A percentile compares a stretch with the other conserved stretches of the same genome.
These are phyloP conservation scores for Hymenoscyphus fructigenus DNA, from an alignment of 2,329 filamentous ascomycete genomes.

Conservation along the genomic window DNA sequence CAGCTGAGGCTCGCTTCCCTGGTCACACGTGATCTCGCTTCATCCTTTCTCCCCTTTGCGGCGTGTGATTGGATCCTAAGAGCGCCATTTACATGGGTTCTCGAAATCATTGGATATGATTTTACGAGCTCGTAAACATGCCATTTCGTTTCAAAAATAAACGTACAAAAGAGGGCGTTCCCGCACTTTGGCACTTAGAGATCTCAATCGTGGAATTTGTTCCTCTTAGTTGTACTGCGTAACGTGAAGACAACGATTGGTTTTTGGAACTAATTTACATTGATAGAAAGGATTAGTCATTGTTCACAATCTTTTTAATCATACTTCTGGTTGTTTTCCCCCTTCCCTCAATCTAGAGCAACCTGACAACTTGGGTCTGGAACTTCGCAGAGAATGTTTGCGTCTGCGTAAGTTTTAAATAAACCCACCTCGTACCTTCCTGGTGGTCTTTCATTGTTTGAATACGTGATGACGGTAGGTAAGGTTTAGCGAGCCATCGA, in stretches of 20 bases:
- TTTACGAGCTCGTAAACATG: background rate
- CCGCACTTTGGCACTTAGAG: background rate
- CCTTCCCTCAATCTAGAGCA: no score
- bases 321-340: background rate
- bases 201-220: background rate
- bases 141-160: background rate
- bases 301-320: background rate
- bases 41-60: no score
- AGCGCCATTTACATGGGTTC: background rate
- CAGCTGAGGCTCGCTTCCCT: background rate
- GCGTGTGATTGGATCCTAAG: background rate
- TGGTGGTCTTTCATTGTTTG: background rate
- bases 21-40: background rate
- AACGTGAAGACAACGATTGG: background rate
- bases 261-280: background rate
- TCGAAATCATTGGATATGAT: background rate
- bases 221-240: background rate
- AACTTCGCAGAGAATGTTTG: no score
- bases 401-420: background rate
- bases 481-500: background rate
- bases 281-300: background rate
- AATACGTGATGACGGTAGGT: background rate
- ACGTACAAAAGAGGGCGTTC: background rate
- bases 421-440: background rate
- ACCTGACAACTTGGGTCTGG: no score